Base-by-base conservation (phyloP, 2,329 filamentous ascomycete genomes). In the Cytospora piceicola region DNA sequence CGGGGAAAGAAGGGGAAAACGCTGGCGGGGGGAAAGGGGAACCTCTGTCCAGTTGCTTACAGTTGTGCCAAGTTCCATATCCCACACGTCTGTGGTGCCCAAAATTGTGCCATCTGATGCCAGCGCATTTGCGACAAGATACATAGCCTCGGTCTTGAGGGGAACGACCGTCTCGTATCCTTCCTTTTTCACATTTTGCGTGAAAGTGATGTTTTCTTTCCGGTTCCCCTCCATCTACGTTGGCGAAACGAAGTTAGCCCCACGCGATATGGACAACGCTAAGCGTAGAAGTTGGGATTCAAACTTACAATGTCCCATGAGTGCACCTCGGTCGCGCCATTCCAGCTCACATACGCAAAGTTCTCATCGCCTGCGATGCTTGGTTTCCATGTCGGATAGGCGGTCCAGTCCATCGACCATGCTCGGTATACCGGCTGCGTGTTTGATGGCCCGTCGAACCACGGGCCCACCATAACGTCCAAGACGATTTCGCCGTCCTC, bases 401-500 rank as follows among this genome's bases (percentile, higher is more conserved):
- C 73, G 1, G 70, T 69, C 66, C 66, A 67, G 55, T 68, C 70
- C 68, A 69, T 68, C 2, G 63, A 58, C 61, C 62, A 69, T 4
- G 68, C 59, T 2, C 69, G 56, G 39, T 74, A 75, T 58, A 70
- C 72, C 15, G 66, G 66, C 46, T 67, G 63, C 12, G 22, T 30
- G n/a, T 67, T 67, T 20, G 54, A 53, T 9, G 34, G 3, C 12
- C 65, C 53, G 14, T 63, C 66, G 29, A 27, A 59, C 66, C 66
- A 67, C 9, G 66, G 66, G n/a, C 75, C 77, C 57, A 80, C 77
- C 60, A 81, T 79, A 1, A 78, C 75, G 54, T 79, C 77, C 63
- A 79, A 78, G 7, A 82, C 72, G 4, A 79, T 71, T 8, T 75
- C 73, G 32, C 80, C 80, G 42, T 77, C 72, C 22, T 71, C 59